These are phyloP conservation scores for Detonula confervacea DNA, from an alignment of 352 stramenopile species.

Conservation along the genomic window DNA sequence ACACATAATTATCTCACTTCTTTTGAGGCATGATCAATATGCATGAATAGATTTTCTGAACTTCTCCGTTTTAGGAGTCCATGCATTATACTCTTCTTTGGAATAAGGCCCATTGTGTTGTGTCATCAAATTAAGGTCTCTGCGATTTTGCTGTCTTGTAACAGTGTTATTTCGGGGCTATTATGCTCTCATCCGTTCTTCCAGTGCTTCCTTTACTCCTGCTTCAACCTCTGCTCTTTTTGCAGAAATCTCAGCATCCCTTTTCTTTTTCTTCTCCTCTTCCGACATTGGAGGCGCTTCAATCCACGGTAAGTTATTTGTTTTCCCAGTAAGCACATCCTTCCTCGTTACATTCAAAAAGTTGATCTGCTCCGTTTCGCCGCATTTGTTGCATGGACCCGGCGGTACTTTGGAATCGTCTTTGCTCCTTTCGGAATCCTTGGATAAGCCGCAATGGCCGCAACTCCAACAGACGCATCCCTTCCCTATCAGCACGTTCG, in stretches of 20 bases:
- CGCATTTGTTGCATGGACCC: constrained; percentile 28
- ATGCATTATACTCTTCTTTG: too few species aligned
- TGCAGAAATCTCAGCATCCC: not conserved
- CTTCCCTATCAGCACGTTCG: constrained; percentile 13
- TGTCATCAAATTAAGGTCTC: too few species aligned
- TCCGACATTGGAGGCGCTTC: constrained; percentile 17
- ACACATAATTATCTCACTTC: too few species aligned
- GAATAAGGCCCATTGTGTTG: too few species aligned
- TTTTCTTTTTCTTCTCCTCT: constrained; percentile 29
- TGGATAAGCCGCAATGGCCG: constrained; percentile 21
- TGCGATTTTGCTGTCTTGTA: too few species aligned
- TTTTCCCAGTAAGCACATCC: too few species aligned
- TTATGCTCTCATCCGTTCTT: too few species aligned
- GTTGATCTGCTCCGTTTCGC: constrained; percentile 30
- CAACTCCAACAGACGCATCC: constrained; percentile 38
- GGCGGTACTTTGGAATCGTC: not conserved
- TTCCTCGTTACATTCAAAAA: constrained; percentile 18
- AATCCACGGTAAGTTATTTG: constrained; percentile 37
- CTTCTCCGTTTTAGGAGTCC: too few species aligned
- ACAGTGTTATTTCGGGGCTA: too few species aligned
- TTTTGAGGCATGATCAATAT: too few species aligned
- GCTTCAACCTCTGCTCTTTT: constrained; percentile 34
- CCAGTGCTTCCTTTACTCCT: constrained; percentile 19
- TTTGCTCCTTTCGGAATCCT: constrained; percentile 5
- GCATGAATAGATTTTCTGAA: too few species aligned